A percentile compares a stretch with the other conserved stretches of the same genome.
These are phyloP conservation scores for Polymyxa betae DNA, from an alignment of 208 protist genomes.

Conservation along the genomic window DNA sequence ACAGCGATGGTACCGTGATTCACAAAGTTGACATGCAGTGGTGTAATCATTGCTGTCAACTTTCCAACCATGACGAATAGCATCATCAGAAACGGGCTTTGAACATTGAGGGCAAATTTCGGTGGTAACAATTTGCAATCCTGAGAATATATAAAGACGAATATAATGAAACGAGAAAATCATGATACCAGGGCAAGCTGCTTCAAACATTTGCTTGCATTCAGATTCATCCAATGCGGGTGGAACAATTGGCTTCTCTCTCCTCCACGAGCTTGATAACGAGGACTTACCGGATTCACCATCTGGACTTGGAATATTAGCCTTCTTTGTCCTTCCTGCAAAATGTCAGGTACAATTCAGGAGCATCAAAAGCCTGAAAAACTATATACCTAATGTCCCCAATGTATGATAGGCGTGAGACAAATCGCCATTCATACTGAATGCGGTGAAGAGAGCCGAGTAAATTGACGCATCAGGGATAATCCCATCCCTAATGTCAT, in stretches of 20 bases:
- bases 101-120: constrained; percentile 38
- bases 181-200: constrained; percentile 1
- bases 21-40: neutral
- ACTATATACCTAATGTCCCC: neutral
- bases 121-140: neutral
- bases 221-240: neutral
- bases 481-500: constrained; percentile 38
- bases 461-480: constrained; percentile 26
- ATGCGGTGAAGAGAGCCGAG: constrained; percentile 46
- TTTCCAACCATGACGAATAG: constrained; percentile 15
- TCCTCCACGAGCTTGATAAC: constrained; percentile 19
- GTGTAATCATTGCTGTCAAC: constrained; percentile 48
- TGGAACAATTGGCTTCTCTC: neutral
- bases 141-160: neutral
- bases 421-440: constrained; percentile 48
- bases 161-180: neutral
- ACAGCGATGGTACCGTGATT: neutral
- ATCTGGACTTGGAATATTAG: constrained; percentile 1
- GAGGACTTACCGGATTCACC: neutral
- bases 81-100: neutral
- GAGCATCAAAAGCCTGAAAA: too few relatives aligned
- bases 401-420: constrained; percentile 48
- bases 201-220: neutral
- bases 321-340: neutral
- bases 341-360: too few relatives aligned